phyloP scores from a whole-genome alignment of 225 moss, liverwort and hornwort species.

The Asterella californica region DNA sequence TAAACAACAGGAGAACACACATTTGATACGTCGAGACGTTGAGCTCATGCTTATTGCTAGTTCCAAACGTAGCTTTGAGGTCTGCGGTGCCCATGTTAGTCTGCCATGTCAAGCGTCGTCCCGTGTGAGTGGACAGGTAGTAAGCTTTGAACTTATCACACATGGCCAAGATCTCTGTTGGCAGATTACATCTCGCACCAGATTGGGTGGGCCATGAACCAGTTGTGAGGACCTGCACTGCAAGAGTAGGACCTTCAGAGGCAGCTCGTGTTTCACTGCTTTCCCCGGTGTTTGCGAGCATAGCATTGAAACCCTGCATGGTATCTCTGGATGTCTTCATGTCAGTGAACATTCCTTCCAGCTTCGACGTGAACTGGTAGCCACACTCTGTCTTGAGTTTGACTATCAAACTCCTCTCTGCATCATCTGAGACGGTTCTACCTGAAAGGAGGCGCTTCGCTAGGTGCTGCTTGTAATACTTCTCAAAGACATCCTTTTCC shows the following conservation, averaged over 20 bases:
- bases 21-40: conserved; percentile 52
- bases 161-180: conserved; percentile 42
- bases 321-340: conserved; percentile 47
- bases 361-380: conserved; percentile 46
- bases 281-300: conserved; percentile 20
- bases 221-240: conserved; percentile 49
- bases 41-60: conserved; percentile 40
- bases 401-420: conserved; percentile 45
- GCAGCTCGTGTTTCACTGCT: conserved; percentile 23
- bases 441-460: conserved; percentile 48
- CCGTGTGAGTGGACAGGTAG: conserved; percentile 45
- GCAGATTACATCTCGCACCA: conserved; percentile 45
- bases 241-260: conserved; percentile 36
- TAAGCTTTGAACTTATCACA: conserved; percentile 52
- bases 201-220: conserved; percentile 51
- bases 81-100: conserved; percentile 54
- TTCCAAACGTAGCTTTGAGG: conserved; percentile 42
- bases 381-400: conserved; percentile 50
- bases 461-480: conserved; percentile 47
- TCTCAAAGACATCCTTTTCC: conserved; percentile 49
- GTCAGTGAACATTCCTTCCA: conserved; percentile 50
- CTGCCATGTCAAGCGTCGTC: conserved; percentile 46
- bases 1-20: conserved; percentile 41
- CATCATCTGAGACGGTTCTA: conserved; percentile 49
- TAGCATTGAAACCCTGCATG: conserved; percentile 40